Conservation (phyloP, 2,329 filamentous ascomycete species). For the Lachnellula cervina region DNA sequence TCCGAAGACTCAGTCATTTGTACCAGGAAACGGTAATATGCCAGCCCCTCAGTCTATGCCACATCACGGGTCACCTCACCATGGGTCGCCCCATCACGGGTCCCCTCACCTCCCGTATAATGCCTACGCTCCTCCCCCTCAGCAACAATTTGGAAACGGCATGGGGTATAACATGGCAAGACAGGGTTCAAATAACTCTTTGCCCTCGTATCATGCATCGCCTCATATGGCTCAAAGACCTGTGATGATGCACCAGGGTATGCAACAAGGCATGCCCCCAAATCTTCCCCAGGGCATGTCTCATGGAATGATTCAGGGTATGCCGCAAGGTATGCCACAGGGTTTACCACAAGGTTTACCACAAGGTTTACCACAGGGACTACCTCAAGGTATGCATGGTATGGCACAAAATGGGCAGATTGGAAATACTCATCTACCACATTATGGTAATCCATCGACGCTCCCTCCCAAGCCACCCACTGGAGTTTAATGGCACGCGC, state of each 20-base stretch:
- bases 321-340: constrained; percentile 22
- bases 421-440: constrained; percentile 46
- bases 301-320: constrained; percentile 18
- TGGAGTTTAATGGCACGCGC: constrained; percentile 26
- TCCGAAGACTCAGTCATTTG: constrained; percentile 87
- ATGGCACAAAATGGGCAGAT: constrained; percentile 27
- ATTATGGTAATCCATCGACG: constrained; percentile 50
- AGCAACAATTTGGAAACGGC: constrained; percentile 29
- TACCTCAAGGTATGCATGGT: constrained; percentile 13
- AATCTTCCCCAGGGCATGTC: constrained; percentile 25
- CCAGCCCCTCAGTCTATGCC: constrained; percentile 39
- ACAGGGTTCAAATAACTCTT: constrained; percentile 33
- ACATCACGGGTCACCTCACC: constrained; percentile 36
- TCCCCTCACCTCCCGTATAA: constrained; percentile 42
- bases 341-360: constrained; percentile 22
- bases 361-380: constrained; percentile 16
- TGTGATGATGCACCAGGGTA: constrained; percentile 31
- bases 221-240: constrained; percentile 32
- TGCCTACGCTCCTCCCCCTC: constrained; percentile 28
- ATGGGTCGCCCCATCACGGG: constrained; percentile 30
- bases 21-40: constrained; percentile 57
- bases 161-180: constrained; percentile 33
- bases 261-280: constrained; percentile 25
- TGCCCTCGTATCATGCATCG: constrained; percentile 34
- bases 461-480: constrained; percentile 52